These are phyloP conservation scores for Musa troglodytarum DNA, from an alignment of 176 grass and related monocot species.

Conservation along the genomic window DNA sequence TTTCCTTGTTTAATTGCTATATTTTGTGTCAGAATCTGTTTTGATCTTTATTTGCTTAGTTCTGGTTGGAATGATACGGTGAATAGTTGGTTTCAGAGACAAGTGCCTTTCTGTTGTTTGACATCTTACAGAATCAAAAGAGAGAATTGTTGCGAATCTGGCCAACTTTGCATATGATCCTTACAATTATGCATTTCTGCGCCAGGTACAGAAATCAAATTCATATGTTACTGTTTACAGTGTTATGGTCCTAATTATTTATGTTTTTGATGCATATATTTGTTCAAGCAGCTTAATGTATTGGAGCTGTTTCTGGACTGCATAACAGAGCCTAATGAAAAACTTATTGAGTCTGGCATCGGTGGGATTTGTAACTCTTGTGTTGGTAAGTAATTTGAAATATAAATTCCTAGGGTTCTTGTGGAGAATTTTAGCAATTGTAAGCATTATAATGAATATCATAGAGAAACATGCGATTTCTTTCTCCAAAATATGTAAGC, in stretches of 20 bases:
- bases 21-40: neutral
- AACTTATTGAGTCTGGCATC: slow-evolving; percentile 66
- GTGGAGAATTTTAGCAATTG: neutral
- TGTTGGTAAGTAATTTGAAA: slow-evolving; percentile 36
- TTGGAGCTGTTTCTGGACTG: slow-evolving; percentile 89
- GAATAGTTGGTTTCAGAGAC: neutral
- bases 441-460: neutral
- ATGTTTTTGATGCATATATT: neutral
- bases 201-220: slow-evolving; percentile 40
- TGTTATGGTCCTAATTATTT: slow-evolving; percentile 5
- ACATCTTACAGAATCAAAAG: slow-evolving; percentile 56
- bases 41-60: neutral
- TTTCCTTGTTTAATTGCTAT: neutral
- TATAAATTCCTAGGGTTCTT: neutral
- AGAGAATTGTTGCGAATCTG: slow-evolving; percentile 70
- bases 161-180: slow-evolving; percentile 91
- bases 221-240: neutral
- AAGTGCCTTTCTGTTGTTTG: neutral
- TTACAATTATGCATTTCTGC: slow-evolving; percentile 68
- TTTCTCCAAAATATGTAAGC: too few species aligned
- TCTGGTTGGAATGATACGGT: neutral
- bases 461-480: slow-evolving; percentile 4
- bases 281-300: slow-evolving; percentile 59
- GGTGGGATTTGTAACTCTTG: slow-evolving; percentile 81
- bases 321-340: slow-evolving; percentile 89